Conservation (phyloP, 1,284 basidiomycete genomes). For the Cystobasidium sp. region DNA sequence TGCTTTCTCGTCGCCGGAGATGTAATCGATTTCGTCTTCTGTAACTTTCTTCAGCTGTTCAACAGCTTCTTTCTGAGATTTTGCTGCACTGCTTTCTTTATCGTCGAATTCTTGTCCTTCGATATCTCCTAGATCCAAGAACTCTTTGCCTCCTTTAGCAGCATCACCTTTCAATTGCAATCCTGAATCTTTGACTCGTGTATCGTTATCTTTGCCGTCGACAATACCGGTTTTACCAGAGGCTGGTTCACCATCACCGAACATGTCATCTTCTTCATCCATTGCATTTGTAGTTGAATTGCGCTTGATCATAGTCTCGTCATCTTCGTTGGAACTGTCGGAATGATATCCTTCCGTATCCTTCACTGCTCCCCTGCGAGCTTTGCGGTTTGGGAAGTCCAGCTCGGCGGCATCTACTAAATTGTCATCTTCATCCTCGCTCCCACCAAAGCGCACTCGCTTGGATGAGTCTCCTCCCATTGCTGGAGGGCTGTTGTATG, state of each 20-base stretch:
- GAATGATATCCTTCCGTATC: conserved; percentile 86
- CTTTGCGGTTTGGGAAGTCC: conserved; percentile 37
- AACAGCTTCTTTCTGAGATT: conserved; percentile 50
- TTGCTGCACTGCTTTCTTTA: conserved; percentile 53
- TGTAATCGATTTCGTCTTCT: conserved; percentile 74
- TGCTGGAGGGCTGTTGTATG: conserved; percentile 35
- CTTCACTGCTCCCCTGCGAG: conserved; percentile 62
- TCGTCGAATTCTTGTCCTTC: conserved; percentile 87
- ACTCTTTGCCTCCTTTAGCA: conserved; percentile 59
- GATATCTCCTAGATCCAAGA: conserved; percentile 85
- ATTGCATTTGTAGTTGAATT: conserved; percentile 59
- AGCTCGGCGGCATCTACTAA: conserved; percentile 26
- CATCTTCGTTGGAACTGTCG: conserved; percentile 89
- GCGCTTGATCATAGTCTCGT: conserved; percentile 62
- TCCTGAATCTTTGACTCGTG: conserved; percentile 45
- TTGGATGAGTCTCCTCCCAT: conserved; percentile 42
- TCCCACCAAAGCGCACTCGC: conserved; percentile 25
- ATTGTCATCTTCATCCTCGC: conserved; percentile 36
- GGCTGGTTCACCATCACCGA: conserved; percentile 65
- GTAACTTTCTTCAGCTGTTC: conserved; percentile 60
- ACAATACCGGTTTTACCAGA: conserved; percentile 45
- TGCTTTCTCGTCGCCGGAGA: conserved; percentile 62
- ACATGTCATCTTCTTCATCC: conserved; percentile 80
- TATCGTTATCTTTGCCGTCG: conserved; percentile 68
- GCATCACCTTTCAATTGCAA: conserved; percentile 45